Evolutionary conservation across 345 rosid species (phyloP), one percentile per base, ranked within the genome.

Genomic region (Angophora floribunda): DNA sequence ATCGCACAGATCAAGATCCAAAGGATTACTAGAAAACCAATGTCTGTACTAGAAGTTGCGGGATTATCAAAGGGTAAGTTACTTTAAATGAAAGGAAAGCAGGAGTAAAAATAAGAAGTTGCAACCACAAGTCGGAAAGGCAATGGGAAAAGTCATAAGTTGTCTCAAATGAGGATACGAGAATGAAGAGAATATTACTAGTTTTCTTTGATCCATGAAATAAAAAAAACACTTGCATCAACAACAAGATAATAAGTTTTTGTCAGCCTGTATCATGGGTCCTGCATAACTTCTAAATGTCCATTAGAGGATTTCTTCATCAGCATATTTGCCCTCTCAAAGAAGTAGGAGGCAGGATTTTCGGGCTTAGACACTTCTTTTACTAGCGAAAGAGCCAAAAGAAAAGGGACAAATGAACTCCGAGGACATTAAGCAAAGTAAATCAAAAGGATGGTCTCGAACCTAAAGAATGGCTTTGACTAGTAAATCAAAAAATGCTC

Each of bases 401-500:
- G 70, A 61, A 59, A 10, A 28, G 32, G 7, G 16, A 63, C 70
- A 0, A 63, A n/a, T n/a, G 32, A 12, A 63, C 36, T 63, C 70
- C 32, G 14, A 28, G 8, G 12, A 28, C 36, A 28, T 0, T 0
- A 3, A 1, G 9, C 19, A 13, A 1, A 26, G 17, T 6, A 61
- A 28, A 32, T n/a, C 32, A 30, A n/a, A 52, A 17, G 57, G 57
- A 52, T 52, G 57, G 57, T 7, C 6, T 28, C 1, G 3, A 61
- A 1, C 32, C 67, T 61, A 12, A 11, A 6, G 14, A 61, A 61
- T 6, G 67, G 67, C n/a, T 59, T 26, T 24, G 30, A 10, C 67
- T 28, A 59, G 67, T 24, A 11, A 59, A 59, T 11, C 30, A 4
- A 59, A 63, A 63, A 1, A 63, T n/a, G 75, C 75, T 63, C 19